Evolutionary conservation across 2,329 filamentous ascomycete genomes (phyloP), one percentile per base, ranked within the genome.

Genomic region (Penicillium italicum): DNA sequence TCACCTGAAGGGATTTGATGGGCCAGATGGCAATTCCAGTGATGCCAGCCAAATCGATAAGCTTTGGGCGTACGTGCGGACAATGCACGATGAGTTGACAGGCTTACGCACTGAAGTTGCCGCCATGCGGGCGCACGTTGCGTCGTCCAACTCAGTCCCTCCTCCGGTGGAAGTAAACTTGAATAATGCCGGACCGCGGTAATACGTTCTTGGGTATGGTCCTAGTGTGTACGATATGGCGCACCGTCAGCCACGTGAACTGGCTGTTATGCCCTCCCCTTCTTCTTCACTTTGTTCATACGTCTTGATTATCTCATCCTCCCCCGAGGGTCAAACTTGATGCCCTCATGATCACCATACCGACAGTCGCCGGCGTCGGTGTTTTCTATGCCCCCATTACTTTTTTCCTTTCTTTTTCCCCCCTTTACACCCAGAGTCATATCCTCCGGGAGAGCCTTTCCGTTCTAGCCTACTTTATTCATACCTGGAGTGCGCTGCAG

Each of bases 1-100:
- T n/a, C 24, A 62, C 1, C 57, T 61, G 6, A 70, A 70, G 42
- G 63, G 69, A 5, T 55, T 62, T 8, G 67, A 72, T n/a, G 53
- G 63, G 18, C 34, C 62, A 12, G 60, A 69, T 37, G 58, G 60
- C 46, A 67, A 62, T 52, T 52, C 59, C 6, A 59, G 60, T 47
- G 70, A 71, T 34, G 41, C 66, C 18, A 64, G 52, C 42, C 63
- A 65, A 24, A 56, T 62, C 4, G 72, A 74, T 40, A 73, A 74
- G 40, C 59, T 79, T 4, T 78, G 76, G 76, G 66, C 72, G 28
- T 76, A 76, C 57, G 71, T 77, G 33, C 74, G 71, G 33, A 73
- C 69, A 37, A 69, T 79, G 43, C 74, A 78, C 47, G 71, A 76
- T 9, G 70, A 77, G 57, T 55, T 79, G 43, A 68, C 69, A 36